A percentile compares a stretch with the other conserved stretches of the same genome.
phyloP scores from a whole-genome alignment of 306 rosid species.

The Quercus berberidifolia region DNA sequence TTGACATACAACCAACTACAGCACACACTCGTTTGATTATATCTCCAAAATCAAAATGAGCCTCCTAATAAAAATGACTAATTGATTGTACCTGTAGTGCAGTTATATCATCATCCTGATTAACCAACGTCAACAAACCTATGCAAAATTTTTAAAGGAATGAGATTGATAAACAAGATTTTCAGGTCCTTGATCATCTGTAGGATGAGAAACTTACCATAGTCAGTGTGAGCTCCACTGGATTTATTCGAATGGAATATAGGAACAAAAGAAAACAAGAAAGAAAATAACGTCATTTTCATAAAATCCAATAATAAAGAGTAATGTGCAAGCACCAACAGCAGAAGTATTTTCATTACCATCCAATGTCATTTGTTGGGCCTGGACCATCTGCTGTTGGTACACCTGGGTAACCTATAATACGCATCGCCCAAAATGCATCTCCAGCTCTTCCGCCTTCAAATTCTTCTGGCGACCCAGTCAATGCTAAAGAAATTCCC shows the following conservation, averaged over 20 bases:
- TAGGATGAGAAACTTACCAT: constrained; percentile 45
- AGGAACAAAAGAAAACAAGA: constrained; percentile 14
- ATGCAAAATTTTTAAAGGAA: constrained; percentile 16
- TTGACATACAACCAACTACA: too few relatives aligned
- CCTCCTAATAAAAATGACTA: background rate
- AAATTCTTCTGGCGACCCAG: constrained; percentile 82
- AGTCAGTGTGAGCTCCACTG: constrained; percentile 96
- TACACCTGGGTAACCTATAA: constrained; percentile 71
- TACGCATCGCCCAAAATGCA: constrained; percentile 87
- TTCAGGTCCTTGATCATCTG: constrained; percentile 4
- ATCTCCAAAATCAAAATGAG: too few relatives aligned
- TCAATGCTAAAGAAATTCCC: constrained; percentile 84
- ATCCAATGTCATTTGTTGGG: constrained; percentile 62
- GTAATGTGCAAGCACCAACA: constrained; percentile 3
- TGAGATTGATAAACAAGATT: constrained; percentile 14
- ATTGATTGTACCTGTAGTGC: constrained; percentile 74
- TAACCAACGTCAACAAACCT: constrained; percentile 89
- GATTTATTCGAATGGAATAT: constrained; percentile 25
- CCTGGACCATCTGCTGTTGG: constrained; percentile 34
- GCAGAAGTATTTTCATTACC: constrained; percentile 41
- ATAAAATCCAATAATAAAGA: constrained; percentile 6
- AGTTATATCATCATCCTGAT: constrained; percentile 77
- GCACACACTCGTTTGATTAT: too few relatives aligned
- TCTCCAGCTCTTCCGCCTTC: constrained; percentile 92
- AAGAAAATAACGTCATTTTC: constrained; percentile 22